Conservation (phyloP, 352 stramenopile genomes). For the Peronospora belbahrii region DNA sequence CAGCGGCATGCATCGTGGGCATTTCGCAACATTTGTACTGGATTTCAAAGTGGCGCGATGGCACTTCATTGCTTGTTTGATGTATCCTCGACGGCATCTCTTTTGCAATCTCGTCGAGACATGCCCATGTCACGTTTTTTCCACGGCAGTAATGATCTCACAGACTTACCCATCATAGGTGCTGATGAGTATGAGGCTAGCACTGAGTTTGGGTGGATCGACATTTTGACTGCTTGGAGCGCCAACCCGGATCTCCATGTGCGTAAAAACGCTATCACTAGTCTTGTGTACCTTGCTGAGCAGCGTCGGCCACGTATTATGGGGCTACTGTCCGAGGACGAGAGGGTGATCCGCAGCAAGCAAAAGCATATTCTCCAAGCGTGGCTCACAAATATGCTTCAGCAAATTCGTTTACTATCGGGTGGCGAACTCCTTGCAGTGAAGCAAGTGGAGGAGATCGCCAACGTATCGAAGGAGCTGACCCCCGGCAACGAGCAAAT, state of each 20-base stretch:
- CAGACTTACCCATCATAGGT: constrained; percentile 57
- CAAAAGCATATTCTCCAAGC: constrained; percentile 67
- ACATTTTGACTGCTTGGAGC: constrained; percentile 73
- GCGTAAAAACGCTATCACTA: constrained; percentile 56
- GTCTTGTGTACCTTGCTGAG: constrained; percentile 54
- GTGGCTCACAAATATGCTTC: constrained; percentile 70
- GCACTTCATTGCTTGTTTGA: constrained; percentile 42
- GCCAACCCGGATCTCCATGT: constrained; percentile 45
- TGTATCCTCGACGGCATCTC: constrained; percentile 25
- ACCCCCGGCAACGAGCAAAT: constrained; percentile 73
- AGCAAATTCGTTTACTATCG: constrained; percentile 52
- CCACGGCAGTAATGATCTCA: constrained; percentile 41
- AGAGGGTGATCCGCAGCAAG: constrained; percentile 22
- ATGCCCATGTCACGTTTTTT: constrained; percentile 71
- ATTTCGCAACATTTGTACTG: constrained; percentile 61
- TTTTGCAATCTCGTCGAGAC: constrained; percentile 47
- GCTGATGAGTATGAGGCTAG: constrained; percentile 70
- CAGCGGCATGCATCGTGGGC: constrained; percentile 32
- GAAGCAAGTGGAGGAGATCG: constrained; percentile 71
- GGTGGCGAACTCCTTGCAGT: constrained; percentile 65
- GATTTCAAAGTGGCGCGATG: constrained; percentile 38
- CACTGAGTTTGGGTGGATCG: constrained; percentile 73
- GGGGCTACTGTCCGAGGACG: constrained; percentile 2
- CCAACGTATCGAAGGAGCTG: constrained; percentile 58
- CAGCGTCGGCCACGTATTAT: constrained; percentile 8